These are phyloP conservation scores for Mytilinidion resinicola DNA, from an alignment of 495 filamentous ascomycete species.

Conservation along the genomic window DNA sequence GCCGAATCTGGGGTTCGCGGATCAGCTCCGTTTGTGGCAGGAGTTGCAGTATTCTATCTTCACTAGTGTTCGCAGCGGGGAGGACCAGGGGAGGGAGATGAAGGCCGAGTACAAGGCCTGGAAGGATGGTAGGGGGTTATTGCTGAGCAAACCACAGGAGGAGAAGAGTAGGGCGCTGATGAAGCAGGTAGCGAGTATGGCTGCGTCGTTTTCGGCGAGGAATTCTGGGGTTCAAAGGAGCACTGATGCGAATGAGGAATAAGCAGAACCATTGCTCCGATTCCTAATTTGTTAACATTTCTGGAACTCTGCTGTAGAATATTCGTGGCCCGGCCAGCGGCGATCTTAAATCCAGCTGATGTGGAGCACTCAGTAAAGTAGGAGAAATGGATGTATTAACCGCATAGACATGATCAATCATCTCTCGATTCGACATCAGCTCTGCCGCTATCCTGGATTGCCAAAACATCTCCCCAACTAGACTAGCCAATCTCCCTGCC, in stretches of 20 bases:
- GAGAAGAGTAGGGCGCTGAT: background rate
- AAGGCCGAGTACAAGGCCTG: background rate
- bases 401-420: too few species aligned
- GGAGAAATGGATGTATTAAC: too few species aligned
- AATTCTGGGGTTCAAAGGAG: background rate
- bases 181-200: conserved; percentile 5
- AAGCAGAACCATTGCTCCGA: too few species aligned
- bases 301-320: too few species aligned
- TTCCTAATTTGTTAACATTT: too few species aligned
- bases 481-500: too few species aligned
- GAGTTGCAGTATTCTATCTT: conserved; percentile 1
- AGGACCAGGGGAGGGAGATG: background rate
- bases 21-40: conserved; percentile 5
- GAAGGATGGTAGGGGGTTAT: background rate
- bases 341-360: too few species aligned
- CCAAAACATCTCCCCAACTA: too few species aligned
- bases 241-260: background rate
- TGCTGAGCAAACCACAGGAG: conserved; percentile 1
- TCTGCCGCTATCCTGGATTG: too few species aligned
- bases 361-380: too few species aligned
- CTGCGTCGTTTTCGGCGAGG: conserved; percentile 3
- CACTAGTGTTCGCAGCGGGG: background rate
- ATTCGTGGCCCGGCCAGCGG: too few species aligned
- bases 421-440: too few species aligned
- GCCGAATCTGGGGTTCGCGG: conserved; percentile 4